A percentile compares a stretch with the other conserved stretches of the same genome.
Evolutionary conservation across 2,329 filamentous ascomycete species (phyloP).

Genomic region (Plenodomus tracheiphilus): DNA sequence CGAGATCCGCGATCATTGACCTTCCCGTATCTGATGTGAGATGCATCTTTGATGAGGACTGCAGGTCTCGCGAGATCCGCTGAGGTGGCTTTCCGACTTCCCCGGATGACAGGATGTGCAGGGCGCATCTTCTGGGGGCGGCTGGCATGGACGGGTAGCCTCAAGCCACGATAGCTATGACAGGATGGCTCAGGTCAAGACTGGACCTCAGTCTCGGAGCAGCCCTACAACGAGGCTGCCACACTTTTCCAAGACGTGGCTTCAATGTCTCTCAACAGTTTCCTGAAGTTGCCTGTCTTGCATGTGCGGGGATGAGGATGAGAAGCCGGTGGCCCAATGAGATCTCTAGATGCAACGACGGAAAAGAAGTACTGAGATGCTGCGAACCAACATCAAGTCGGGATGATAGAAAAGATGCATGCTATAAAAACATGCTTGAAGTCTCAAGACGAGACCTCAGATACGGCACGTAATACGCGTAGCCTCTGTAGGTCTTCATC

Average conservation of each 20-base stretch:
- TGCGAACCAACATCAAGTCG: too few species aligned
- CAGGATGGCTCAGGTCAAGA: background rate
- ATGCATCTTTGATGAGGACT: background rate
- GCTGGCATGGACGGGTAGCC: slow-evolving; percentile 11
- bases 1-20: slow-evolving; percentile 11
- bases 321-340: background rate
- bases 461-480: slow-evolving; percentile 21
- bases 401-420: slow-evolving; percentile 2
- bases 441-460: slow-evolving; percentile 9
- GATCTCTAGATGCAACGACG: slow-evolving; percentile 1
- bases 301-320: slow-evolving; percentile 4
- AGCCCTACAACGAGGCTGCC: slow-evolving; percentile 6
- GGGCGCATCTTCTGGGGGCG: slow-evolving; percentile 12
- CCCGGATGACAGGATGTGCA: slow-evolving; percentile 15
- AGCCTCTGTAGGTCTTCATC: slow-evolving; percentile 8
- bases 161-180: background rate
- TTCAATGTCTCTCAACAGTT: slow-evolving; percentile 16
- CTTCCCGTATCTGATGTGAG: background rate
- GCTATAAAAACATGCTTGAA: slow-evolving; percentile 3
- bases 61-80: background rate
- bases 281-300: slow-evolving; percentile 18
- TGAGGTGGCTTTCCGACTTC: background rate
- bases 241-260: slow-evolving; percentile 7
- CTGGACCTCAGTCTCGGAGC: slow-evolving; percentile 8
- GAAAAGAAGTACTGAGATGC: too few species aligned